Conservation (phyloP, 768 basidiomycete genomes). For the Suillus lakei region DNA sequence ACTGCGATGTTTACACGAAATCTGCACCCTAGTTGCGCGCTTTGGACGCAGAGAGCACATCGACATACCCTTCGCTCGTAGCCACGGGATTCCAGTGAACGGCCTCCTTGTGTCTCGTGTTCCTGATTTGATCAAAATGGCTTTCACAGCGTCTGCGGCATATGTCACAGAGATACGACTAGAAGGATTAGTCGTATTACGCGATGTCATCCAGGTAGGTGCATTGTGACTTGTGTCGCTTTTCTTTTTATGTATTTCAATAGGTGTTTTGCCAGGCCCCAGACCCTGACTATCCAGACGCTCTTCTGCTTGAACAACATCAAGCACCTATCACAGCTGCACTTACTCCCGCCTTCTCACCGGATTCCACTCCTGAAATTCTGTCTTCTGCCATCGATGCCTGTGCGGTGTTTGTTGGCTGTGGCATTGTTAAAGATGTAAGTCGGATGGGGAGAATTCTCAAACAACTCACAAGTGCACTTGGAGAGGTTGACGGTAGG, state of each 20-base stretch:
- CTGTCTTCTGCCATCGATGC: constrained; percentile 90
- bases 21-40: constrained; percentile 74
- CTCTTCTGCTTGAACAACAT: constrained; percentile 91
- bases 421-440: constrained; percentile 91
- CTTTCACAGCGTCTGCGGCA: constrained; percentile 95
- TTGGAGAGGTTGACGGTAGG: constrained; percentile 89
- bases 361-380: constrained; percentile 95
- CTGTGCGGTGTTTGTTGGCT: constrained; percentile 94
- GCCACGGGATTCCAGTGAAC: constrained; percentile 56
- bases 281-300: constrained; percentile 92
- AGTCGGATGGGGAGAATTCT: constrained; percentile 92
- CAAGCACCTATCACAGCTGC: constrained; percentile 99
- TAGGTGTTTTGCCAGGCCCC: constrained; percentile 87
- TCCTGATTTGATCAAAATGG: constrained; percentile 95
- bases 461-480: constrained; percentile 82
- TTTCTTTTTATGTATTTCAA: constrained; percentile 13
- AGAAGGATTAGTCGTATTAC: constrained; percentile 86
- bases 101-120: constrained; percentile 84
- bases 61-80: constrained; percentile 72
- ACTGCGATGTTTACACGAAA: constrained; percentile 87
- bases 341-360: constrained; percentile 93
- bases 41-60: constrained; percentile 85
- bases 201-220: constrained; percentile 88
- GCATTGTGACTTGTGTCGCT: not conserved
- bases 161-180: constrained; percentile 95